These are phyloP conservation scores for Myriosclerotinia duriaeana DNA, from an alignment of 2,329 filamentous ascomycete species.

Conservation along the genomic window DNA sequence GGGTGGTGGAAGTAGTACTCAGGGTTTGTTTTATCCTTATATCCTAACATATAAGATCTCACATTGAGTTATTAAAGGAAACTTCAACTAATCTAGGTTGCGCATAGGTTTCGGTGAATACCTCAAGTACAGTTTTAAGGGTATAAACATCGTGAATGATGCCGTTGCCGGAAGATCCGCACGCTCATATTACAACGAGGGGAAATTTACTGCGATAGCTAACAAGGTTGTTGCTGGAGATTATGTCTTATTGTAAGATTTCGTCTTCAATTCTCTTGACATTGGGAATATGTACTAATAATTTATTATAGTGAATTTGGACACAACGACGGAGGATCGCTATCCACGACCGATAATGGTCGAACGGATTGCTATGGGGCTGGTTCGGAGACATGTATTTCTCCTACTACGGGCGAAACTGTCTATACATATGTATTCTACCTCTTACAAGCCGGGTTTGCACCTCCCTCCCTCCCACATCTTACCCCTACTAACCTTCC, in stretches of 20 bases:
- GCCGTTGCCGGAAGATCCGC: slow-evolving; percentile 66
- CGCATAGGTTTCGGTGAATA: slow-evolving; percentile 61
- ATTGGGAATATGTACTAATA: background rate
- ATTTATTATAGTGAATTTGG: slow-evolving; percentile 48
- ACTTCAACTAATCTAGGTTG: slow-evolving; percentile 1
- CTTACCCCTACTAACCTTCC: slow-evolving; percentile 25
- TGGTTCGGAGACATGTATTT: slow-evolving; percentile 48
- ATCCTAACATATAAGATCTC: slow-evolving; percentile 3
- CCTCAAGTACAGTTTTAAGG: slow-evolving; percentile 51
- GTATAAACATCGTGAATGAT: slow-evolving; percentile 57
- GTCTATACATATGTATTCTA: slow-evolving; percentile 40
- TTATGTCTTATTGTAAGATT: slow-evolving; percentile 53
- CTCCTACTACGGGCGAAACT: slow-evolving; percentile 48
- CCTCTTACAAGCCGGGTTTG: slow-evolving; percentile 21
- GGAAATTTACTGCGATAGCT: slow-evolving; percentile 59
- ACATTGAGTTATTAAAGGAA: no score
- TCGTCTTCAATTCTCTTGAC: background rate
- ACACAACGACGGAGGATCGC: slow-evolving; percentile 65
- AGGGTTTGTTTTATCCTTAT: slow-evolving; percentile 40
- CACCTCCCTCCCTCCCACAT: background rate
- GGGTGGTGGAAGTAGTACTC: slow-evolving; percentile 46
- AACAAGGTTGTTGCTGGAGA: slow-evolving; percentile 41
- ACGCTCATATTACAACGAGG: slow-evolving; percentile 65
- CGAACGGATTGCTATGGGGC: slow-evolving; percentile 55
- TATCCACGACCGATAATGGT: slow-evolving; percentile 56